Base-by-base conservation (phyloP, 352 stramenopile genomes). In the Pythium phragmitis region DNA sequence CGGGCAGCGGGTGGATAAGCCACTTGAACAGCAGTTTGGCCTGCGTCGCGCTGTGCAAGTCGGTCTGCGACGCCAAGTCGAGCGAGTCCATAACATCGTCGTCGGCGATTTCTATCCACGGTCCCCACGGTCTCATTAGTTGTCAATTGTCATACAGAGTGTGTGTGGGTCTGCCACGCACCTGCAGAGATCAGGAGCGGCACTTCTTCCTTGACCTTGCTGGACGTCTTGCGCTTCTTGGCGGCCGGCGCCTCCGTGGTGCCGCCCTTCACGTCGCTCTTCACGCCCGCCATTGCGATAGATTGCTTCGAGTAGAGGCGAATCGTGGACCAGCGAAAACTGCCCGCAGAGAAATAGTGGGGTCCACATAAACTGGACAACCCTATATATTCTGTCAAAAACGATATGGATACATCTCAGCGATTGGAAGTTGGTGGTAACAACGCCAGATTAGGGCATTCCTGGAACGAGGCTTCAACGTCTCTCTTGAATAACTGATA, bases 1-100 rank as follows among this genome's bases (percentile, higher is more conserved):
- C 64, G 12, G 78, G 82, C 54, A 97, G 87, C 17, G 87, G 88
- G 57, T 82, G 82, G 54, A 97, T 79, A 13, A 97, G 72, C 89
- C 89, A 97, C 69, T 94, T 73, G 30, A 97, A 82, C 19, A 94
- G 69, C 68, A 90, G 57, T 48, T 80, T 83, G 7, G 76, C 79
- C 68, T 91, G 82, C 59, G 74, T 89, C 26, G 76, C 75, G 59
- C 84, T 91, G 68, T 89, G 83, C 19, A 90, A 54, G 48, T 88
- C 78, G 16, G 72, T 82, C 55, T 84, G 73, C 17, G 72, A 66
- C 46, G 79, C 77, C 13, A 92, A 58, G 28, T 86, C 77, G 48
- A 86, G 79, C 26, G 79, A 67, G 60, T 89, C 72, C 23, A 81
- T 73, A 14, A 89, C 70, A 12, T 92, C 77, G 50, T 89, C 79